These are phyloP conservation scores for Bacidia rubella DNA, from an alignment of 495 filamentous ascomycete genomes.

Conservation along the genomic window DNA sequence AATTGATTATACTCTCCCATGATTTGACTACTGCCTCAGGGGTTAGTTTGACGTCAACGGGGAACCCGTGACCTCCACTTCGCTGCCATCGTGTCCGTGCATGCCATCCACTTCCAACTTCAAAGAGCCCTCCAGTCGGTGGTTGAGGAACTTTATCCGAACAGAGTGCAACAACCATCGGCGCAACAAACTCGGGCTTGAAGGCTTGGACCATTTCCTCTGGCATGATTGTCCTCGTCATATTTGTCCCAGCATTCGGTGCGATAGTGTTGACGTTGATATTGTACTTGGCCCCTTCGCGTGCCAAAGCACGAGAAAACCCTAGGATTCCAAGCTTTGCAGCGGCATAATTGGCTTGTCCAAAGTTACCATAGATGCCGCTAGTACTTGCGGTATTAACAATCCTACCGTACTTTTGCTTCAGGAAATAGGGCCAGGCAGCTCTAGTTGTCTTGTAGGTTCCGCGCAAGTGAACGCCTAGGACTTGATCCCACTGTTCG, in stretches of 20 bases:
- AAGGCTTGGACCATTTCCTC: constrained; percentile 98
- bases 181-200: constrained; percentile 98
- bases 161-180: constrained; percentile 74
- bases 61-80: constrained; percentile 81
- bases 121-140: constrained; percentile 81
- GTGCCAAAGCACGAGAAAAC: constrained; percentile 80
- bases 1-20: constrained; percentile 72
- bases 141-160: constrained; percentile 78
- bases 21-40: constrained; percentile 71
- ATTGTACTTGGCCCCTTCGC: constrained; percentile 95
- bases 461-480: constrained; percentile 84
- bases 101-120: constrained; percentile 93
- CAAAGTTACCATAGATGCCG: constrained; percentile 98
- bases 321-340: constrained; percentile 94
- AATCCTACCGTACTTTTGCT: constrained; percentile 96
- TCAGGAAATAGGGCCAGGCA: constrained; percentile 93
- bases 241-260: constrained; percentile 90
- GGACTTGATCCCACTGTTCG: constrained; percentile 79
- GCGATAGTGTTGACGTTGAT: constrained; percentile 98
- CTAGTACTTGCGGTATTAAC: constrained; percentile 94
- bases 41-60: constrained; percentile 70
- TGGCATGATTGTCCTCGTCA: constrained; percentile 91
- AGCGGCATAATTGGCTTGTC: constrained; percentile 93
- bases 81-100: constrained; percentile 91
- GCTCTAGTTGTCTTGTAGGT: constrained; percentile 97